Evolutionary conservation across 805 yeast species (phyloP).

Genomic region (Scheffersomyces amazonensis): DNA sequence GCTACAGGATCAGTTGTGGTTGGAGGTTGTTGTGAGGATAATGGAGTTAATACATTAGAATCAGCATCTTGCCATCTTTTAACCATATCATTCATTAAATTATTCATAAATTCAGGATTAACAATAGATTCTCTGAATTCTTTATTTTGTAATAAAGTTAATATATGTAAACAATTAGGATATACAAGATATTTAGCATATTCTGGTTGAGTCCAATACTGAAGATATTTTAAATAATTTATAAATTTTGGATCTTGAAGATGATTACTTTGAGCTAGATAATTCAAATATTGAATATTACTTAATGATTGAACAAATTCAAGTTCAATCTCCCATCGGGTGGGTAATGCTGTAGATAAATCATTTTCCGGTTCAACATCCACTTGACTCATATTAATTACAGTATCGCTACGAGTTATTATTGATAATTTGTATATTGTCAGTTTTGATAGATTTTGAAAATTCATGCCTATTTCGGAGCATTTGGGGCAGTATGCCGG

Average conservation of each 20-base stretch:
- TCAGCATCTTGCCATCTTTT: conserved; percentile 55
- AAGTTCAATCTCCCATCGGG: conserved; percentile 84
- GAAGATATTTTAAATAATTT: conserved; percentile 73
- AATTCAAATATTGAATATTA: conserved; percentile 83
- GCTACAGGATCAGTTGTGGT: not conserved
- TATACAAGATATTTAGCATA: conserved; percentile 71
- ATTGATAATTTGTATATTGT: too few relatives aligned
- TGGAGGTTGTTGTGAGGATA: not conserved
- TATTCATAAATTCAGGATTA: conserved; percentile 54
- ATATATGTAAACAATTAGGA: conserved; percentile 84
- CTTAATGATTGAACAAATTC: conserved; percentile 93
- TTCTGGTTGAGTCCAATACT: conserved; percentile 79
- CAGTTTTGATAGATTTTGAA: too few relatives aligned
- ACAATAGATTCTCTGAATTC: conserved; percentile 55
- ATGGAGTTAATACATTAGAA: conserved; percentile 1
- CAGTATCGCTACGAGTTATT: too few relatives aligned
- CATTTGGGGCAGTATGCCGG: too few relatives aligned
- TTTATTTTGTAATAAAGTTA: conserved; percentile 57
- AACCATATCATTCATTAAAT: conserved; percentile 74
- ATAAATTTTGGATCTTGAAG: conserved; percentile 70
- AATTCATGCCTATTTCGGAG: too few relatives aligned
- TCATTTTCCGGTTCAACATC: too few relatives aligned
- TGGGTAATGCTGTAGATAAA: conserved; percentile 57
- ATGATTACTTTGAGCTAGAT: conserved; percentile 79
- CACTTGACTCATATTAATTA: too few relatives aligned